Evolutionary conservation across 2,329 filamentous ascomycete genomes (phyloP).

Genomic region (Coniochaeta pulveracea): DNA sequence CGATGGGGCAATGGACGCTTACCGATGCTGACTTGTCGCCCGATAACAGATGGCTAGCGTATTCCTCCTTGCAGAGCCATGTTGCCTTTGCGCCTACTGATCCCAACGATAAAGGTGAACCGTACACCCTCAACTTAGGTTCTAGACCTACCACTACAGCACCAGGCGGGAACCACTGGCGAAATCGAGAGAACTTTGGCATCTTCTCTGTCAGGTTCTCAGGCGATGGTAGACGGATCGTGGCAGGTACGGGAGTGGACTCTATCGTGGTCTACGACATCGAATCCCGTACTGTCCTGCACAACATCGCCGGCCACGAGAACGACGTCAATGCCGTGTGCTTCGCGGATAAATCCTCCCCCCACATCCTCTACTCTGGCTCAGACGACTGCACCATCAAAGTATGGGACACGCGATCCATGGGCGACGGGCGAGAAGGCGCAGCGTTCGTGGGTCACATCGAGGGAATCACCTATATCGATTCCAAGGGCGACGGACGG

Average conservation of each 20-base stretch:
- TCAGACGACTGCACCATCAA: constrained; percentile 91
- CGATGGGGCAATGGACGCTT: constrained; percentile 87
- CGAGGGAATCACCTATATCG: constrained; percentile 57
- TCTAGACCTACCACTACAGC: constrained; percentile 9
- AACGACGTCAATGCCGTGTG: constrained; percentile 96
- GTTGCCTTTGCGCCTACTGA: constrained; percentile 85
- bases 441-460: constrained; percentile 57
- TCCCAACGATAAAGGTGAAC: constrained; percentile 68
- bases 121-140: constrained; percentile 66
- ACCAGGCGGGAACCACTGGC: constrained; percentile 14
- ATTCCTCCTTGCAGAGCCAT: constrained; percentile 74
- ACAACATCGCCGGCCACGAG: constrained; percentile 66
- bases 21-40: constrained; percentile 87
- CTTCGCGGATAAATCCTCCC: constrained; percentile 78
- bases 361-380: constrained; percentile 91
- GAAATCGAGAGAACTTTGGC: constrained; percentile 31
- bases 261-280: constrained; percentile 89
- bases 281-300: constrained; percentile 62
- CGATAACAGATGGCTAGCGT: constrained; percentile 85
- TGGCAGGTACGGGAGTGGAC: constrained; percentile 72
- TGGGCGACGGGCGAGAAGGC: constrained; percentile 67
- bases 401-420: constrained; percentile 90
- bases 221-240: constrained; percentile 79
- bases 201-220: constrained; percentile 93
- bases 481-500: constrained; percentile 58